Evolutionary conservation across 2,329 filamentous ascomycete species (phyloP).

Genomic region (Rhynchosporium agropyri): DNA sequence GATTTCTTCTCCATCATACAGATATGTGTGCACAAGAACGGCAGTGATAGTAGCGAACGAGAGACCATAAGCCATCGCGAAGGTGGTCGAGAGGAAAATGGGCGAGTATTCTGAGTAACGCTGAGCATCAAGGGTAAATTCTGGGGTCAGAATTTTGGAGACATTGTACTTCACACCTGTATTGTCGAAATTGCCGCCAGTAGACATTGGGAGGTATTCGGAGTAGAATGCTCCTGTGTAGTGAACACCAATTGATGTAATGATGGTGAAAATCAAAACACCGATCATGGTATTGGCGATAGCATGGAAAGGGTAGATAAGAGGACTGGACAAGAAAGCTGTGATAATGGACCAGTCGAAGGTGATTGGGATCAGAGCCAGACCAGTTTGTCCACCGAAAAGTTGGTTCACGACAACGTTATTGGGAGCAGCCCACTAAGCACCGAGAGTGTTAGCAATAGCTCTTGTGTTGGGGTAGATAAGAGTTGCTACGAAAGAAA

Average conservation of each 20-base stretch:
- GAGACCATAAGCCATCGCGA: constrained; percentile 56
- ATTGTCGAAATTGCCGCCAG: constrained; percentile 65
- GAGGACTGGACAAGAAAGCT: constrained; percentile 33
- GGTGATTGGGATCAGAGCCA: constrained; percentile 71
- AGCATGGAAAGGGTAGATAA: constrained; percentile 49
- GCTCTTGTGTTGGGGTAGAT: too few species aligned
- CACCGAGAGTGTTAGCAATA: too few species aligned
- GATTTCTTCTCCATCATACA: constrained; percentile 69
- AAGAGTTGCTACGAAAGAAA: too few species aligned
- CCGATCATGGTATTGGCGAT: constrained; percentile 58
- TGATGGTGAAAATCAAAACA: constrained; percentile 61
- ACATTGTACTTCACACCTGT: constrained; percentile 62
- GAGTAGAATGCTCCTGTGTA: constrained; percentile 67
- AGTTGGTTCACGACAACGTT: constrained; percentile 71
- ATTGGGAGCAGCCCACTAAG: constrained; percentile 66
- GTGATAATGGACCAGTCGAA: constrained; percentile 76
- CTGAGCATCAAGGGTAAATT: constrained; percentile 60
- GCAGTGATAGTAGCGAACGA: constrained; percentile 67
- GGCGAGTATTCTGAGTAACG: constrained; percentile 68
- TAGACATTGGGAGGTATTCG: constrained; percentile 64
- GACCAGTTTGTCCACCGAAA: constrained; percentile 67
- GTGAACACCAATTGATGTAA: constrained; percentile 62
- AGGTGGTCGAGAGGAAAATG: constrained; percentile 65
- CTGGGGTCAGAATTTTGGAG: constrained; percentile 57
- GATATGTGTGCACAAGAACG: constrained; percentile 63